Evolutionary conservation across 345 rosid genomes (phyloP).

Genomic region (Syzygium aqueum): DNA sequence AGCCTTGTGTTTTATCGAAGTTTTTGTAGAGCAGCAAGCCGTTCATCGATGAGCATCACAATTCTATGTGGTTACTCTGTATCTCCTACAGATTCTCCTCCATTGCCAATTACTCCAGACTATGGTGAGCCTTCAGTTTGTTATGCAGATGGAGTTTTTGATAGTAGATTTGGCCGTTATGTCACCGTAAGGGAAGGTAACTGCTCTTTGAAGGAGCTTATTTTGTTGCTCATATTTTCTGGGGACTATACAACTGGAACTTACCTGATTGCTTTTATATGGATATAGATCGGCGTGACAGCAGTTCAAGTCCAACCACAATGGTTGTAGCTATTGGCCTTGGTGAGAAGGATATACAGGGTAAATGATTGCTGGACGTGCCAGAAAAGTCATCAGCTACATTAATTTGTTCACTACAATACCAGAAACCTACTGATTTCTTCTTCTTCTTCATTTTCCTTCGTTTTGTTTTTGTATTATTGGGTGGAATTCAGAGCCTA

Average conservation of each 20-base stretch:
- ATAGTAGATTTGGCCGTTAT: conserved; percentile 55
- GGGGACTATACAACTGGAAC: background rate
- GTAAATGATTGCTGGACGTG: conserved; percentile 12
- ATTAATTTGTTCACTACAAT: background rate
- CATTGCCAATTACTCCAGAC: conserved; percentile 68
- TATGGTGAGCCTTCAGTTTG: conserved; percentile 51
- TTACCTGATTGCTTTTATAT: background rate
- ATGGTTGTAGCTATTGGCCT: conserved; percentile 43
- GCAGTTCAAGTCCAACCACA: conserved; percentile 49
- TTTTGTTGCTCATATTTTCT: background rate
- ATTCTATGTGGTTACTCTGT: background rate
- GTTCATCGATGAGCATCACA: background rate
- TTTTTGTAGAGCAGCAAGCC: background rate
- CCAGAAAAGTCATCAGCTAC: background rate
- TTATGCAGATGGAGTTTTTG: conserved; percentile 91
- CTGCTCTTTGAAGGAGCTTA: background rate
- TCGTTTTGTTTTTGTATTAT: background rate
- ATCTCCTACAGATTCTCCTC: conserved; percentile 37
- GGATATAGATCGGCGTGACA: conserved; percentile 56
- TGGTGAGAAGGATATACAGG: conserved; percentile 35
- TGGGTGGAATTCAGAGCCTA: conserved; percentile 47
- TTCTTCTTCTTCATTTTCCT: background rate
- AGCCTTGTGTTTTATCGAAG: background rate
- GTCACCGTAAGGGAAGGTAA: conserved; percentile 83
- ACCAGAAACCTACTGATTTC: background rate